A percentile compares a stretch with the other conserved stretches of the same genome.
phyloP scores from a whole-genome alignment of 805 yeast species.

The Wickerhamiella azymoides region DNA sequence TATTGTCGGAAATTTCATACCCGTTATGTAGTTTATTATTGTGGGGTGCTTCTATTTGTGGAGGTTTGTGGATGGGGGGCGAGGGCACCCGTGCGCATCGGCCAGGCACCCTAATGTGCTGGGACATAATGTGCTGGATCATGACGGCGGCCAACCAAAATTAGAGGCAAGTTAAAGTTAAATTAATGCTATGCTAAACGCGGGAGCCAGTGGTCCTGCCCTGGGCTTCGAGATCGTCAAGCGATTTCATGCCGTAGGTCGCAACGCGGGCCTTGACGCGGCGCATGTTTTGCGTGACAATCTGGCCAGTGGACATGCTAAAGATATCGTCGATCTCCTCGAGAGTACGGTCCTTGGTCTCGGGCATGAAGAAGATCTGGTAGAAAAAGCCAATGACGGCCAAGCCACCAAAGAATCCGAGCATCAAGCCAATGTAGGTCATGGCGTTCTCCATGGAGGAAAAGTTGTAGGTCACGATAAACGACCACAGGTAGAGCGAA shows the following conservation, averaged over 20 bases:
- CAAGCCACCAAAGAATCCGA: slow-evolving; percentile 57
- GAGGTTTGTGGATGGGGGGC: too few relatives aligned
- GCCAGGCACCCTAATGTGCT: too few relatives aligned
- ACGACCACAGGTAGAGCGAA: slow-evolving; percentile 45
- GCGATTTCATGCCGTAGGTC: slow-evolving; percentile 5
- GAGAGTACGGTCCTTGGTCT: slow-evolving; percentile 55
- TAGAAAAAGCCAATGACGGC: slow-evolving; percentile 37
- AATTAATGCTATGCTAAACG: too few relatives aligned
- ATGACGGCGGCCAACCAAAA: too few relatives aligned
- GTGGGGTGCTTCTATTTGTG: too few relatives aligned
- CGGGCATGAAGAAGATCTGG: slow-evolving; percentile 44
- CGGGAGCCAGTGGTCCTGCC: too few relatives aligned
- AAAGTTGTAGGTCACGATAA: slow-evolving; percentile 52
- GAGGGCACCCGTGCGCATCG: too few relatives aligned
- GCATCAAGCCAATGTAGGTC: slow-evolving; percentile 47
- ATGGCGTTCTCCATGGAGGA: slow-evolving; percentile 40
- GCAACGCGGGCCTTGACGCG: slow-evolving; percentile 7
- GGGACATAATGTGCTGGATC: too few relatives aligned
- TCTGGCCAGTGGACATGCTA: slow-evolving; percentile 31
- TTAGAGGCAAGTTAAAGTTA: too few relatives aligned
- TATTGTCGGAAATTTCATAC: slow-evolving; percentile 90
- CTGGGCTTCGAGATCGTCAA: slow-evolving; percentile 2
- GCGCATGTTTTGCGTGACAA: slow-evolving; percentile 17
- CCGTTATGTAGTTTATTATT: slow-evolving; percentile 24
- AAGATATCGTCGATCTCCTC: slow-evolving; percentile 60